Conservation (phyloP, 805 yeast species). For the Allodekkera sacchari region DNA sequence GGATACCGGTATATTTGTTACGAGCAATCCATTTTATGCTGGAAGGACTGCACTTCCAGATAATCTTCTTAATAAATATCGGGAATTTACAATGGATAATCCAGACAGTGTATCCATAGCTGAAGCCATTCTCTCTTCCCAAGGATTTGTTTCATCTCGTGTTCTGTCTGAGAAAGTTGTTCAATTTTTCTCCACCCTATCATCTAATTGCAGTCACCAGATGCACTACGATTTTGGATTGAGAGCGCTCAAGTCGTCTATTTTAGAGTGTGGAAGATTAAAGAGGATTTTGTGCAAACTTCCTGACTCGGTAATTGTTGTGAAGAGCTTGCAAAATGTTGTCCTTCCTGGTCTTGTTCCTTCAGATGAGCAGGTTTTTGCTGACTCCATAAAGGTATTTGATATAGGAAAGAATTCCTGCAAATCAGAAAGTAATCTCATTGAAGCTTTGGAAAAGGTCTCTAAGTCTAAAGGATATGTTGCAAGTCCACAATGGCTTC, state of each 20-base stretch:
- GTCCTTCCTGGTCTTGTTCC: conserved; percentile 59
- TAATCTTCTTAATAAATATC: conserved; percentile 69
- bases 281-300: conserved; percentile 11
- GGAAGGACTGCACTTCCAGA: conserved; percentile 84
- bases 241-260: conserved; percentile 64
- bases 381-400: conserved; percentile 18
- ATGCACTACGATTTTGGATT: conserved; percentile 87
- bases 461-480: background rate
- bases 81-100: conserved; percentile 61
- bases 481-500: no score
- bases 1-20: conserved; percentile 70
- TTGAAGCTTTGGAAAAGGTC: background rate
- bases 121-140: conserved; percentile 61
- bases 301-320: conserved; percentile 25
- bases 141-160: conserved; percentile 52
- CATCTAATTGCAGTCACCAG: conserved; percentile 38
- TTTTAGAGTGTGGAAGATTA: conserved; percentile 49
- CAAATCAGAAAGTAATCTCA: background rate
- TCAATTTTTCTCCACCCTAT: conserved; percentile 42
- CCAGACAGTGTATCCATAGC: conserved; percentile 69
- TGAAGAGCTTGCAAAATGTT: conserved; percentile 49
- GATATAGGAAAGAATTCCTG: conserved; percentile 7
- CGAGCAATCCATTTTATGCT: conserved; percentile 84
- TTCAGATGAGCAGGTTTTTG: conserved; percentile 40
- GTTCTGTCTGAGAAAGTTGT: conserved; percentile 42